Evolutionary conservation across 495 filamentous ascomycete genomes (phyloP), one percentile per base, ranked within the genome.

Genomic region (Neurospora sp.): DNA sequence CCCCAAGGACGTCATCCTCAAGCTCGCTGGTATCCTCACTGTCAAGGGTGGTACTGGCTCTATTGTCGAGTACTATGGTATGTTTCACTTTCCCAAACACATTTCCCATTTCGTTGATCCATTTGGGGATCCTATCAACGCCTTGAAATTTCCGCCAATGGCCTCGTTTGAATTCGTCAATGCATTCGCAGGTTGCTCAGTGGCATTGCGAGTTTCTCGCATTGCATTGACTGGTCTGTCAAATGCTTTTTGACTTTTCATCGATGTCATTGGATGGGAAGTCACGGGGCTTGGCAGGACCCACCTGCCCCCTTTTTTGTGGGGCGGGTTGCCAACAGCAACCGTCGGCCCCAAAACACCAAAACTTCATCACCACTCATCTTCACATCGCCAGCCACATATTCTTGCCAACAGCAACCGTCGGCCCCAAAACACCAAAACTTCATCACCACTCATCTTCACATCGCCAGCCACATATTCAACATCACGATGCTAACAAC

Each of bases 1-100:
- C 62, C 93, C 96, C 62, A 98, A 99, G 87, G 95, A 99, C 85
- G 92, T 99, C 78, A 99, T 99, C 81, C 90, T 99, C 39, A 98
- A 98, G 90, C 93, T 98, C 77, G 96, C 96, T 75, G 96, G 94
- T 79, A 95, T 96, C 75, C 89, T 98, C 72, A 98, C 96, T 69
- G 96, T 99, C 77, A 98, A 98, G 89, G 96, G 96, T 83, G 96
- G 96, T 78, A 99, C 96, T 81, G 96, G 96, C 80, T 91, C 92
- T 69, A 98, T 99, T 78, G 92, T 98, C 75, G 96, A 99, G 82
- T 99, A 98, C 83, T 90, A 92, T 82, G 92, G 72, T 73, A 71
- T 31, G 71, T 59, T 11, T 89, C 37, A 88, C 89, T 77, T 88
- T 89, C 80, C 86, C 23, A 27, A 27, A 1, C 11, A 23, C 46